Evolutionary conservation across 495 filamentous ascomycete species (phyloP).

Genomic region (Paragyromitra xinjiangensis): DNA sequence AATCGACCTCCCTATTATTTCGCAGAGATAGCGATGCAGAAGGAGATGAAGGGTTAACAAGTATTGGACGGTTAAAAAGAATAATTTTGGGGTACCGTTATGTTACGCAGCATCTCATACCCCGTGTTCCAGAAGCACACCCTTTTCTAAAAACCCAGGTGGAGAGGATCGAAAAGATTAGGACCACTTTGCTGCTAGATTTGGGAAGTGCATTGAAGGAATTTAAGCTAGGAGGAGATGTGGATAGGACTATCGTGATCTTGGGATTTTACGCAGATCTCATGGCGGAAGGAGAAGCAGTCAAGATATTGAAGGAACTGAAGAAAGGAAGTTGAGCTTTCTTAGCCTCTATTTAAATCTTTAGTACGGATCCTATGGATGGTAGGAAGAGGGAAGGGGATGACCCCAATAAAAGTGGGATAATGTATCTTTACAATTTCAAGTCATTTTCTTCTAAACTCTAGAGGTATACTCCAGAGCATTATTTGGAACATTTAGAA

Average conservation of each 20-base stretch:
- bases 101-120: slow-evolving; percentile 59
- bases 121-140: slow-evolving; percentile 64
- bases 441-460: not conserved
- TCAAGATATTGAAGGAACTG: slow-evolving; percentile 72
- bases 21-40: slow-evolving; percentile 45
- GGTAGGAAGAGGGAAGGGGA: not conserved
- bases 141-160: slow-evolving; percentile 72
- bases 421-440: not conserved
- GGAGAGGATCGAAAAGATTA: slow-evolving; percentile 67
- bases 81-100: slow-evolving; percentile 62
- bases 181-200: slow-evolving; percentile 84
- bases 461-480: not conserved
- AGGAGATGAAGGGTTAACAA: slow-evolving; percentile 55
- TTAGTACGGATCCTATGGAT: not conserved
- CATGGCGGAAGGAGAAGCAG: slow-evolving; percentile 75
- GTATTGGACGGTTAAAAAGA: slow-evolving; percentile 59
- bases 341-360: not conserved
- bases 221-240: slow-evolving; percentile 64
- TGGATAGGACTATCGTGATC: slow-evolving; percentile 71
- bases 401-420: not conserved
- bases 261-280: slow-evolving; percentile 80
- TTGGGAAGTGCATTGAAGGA: slow-evolving; percentile 81
- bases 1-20: slow-evolving; percentile 42
- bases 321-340: slow-evolving; percentile 23
- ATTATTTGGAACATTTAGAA: not conserved